These are phyloP conservation scores for Crassisporium funariophilum DNA, from an alignment of 768 basidiomycete genomes.

Conservation along the genomic window DNA sequence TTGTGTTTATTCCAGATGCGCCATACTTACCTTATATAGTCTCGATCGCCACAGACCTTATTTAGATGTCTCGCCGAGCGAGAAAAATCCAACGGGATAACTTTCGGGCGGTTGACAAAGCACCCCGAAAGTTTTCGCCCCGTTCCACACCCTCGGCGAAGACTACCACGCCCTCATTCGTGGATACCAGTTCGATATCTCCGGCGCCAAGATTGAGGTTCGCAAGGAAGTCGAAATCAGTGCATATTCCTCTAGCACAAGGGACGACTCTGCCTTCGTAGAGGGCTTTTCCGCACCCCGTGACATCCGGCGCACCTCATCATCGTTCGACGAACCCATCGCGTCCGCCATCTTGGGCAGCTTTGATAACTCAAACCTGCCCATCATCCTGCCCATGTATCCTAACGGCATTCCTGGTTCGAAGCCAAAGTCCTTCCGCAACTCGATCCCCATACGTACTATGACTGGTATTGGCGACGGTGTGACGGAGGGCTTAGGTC, in stretches of 20 bases:
- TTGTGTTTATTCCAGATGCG: no score
- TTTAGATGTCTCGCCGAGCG: no score
- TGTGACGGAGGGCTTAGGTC: slow-evolving; percentile 61
- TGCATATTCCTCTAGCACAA: slow-evolving; percentile 40
- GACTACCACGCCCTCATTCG: slow-evolving; percentile 82
- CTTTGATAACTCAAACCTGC: slow-evolving; percentile 50
- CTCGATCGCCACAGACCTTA: no score
- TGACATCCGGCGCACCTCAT: slow-evolving; percentile 45
- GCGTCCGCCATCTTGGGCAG: slow-evolving; percentile 70
- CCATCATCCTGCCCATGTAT: slow-evolving; percentile 69
- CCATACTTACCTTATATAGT: no score
- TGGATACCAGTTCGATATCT: slow-evolving; percentile 59
- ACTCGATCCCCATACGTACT: slow-evolving; percentile 59
- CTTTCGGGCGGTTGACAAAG: no score
- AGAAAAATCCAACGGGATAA: no score
- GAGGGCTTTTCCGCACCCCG: slow-evolving; percentile 46
- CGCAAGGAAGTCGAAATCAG: slow-evolving; percentile 71
- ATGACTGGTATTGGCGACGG: slow-evolving; percentile 55
- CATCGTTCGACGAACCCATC: slow-evolving; percentile 79
- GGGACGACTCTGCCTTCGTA: slow-evolving; percentile 44
- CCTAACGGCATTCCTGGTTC: slow-evolving; percentile 65
- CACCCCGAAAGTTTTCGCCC: no score
- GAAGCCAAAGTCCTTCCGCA: slow-evolving; percentile 40
- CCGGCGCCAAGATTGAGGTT: slow-evolving; percentile 65
- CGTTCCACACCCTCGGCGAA: slow-evolving; percentile 73